A percentile compares a stretch with the other conserved stretches of the same genome.
These are phyloP conservation scores for Xerocomus potaroensis DNA, from an alignment of 768 basidiomycete species.

Conservation along the genomic window DNA sequence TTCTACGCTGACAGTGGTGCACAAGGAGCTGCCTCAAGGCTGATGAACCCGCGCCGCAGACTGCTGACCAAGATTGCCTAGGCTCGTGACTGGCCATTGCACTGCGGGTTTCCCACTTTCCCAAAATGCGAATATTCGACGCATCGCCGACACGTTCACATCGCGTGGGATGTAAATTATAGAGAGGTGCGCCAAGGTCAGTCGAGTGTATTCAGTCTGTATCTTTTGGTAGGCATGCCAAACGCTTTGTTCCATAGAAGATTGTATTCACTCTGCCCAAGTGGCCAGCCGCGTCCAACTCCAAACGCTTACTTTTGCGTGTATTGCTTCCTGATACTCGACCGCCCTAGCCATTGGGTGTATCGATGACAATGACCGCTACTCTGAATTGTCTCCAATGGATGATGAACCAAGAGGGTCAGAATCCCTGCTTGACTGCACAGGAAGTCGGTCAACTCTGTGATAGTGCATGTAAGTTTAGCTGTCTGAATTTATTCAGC, in stretches of 20 bases:
- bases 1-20: no score
- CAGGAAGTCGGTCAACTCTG: constrained; percentile 20
- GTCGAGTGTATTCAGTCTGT: background rate
- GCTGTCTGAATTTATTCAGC: background rate
- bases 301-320: background rate
- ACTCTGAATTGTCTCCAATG: constrained; percentile 6
- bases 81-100: no score
- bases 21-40: no score
- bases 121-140: no score
- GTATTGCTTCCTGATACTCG: background rate
- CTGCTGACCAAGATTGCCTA: no score
- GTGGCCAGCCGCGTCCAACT: background rate
- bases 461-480: constrained; percentile 11
- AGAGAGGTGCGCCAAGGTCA: background rate
- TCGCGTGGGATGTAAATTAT: constrained; percentile 2
- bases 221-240: constrained; percentile 3
- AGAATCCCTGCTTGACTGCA: constrained; percentile 16
- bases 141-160: constrained; percentile 2
- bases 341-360: background rate
- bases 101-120: no score
- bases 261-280: no score
- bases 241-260: constrained; percentile 5
- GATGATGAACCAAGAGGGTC: constrained; percentile 9
- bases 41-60: no score
- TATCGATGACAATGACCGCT: constrained; percentile 5